Conservation (phyloP, 139 green algal genomes). For the Chlorella sp. region DNA sequence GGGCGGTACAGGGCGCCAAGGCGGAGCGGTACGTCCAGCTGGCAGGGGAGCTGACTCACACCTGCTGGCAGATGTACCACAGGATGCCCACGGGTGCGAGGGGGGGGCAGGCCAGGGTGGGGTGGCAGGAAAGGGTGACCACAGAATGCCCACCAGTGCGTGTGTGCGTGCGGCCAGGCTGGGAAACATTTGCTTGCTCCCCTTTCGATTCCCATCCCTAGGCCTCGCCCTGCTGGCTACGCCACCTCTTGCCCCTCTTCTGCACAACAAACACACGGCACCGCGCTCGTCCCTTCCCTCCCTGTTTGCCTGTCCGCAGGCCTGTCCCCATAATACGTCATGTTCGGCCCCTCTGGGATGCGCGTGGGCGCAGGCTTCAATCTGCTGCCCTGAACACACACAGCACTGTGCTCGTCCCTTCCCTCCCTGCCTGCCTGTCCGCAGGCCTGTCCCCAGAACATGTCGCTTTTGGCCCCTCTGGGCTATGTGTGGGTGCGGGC, state of each 20-base stretch:
- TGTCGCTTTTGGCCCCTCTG: conserved; percentile 45
- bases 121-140: not conserved
- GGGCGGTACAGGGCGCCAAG: conserved; percentile 48
- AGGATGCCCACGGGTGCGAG: conserved; percentile 15
- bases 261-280: not conserved
- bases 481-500: conserved; percentile 50
- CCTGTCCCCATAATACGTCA: conserved; percentile 67
- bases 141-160: conserved; percentile 14
- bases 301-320: not conserved
- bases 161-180: not conserved
- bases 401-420: too few relatives aligned
- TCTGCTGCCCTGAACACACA: too few relatives aligned
- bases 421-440: too few relatives aligned
- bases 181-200: too few relatives aligned
- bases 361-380: conserved; percentile 53
- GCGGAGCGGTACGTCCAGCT: conserved; percentile 51
- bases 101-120: not conserved
- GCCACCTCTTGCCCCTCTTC: too few relatives aligned
- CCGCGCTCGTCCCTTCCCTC: not conserved
- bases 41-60: conserved; percentile 56
- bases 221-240: too few relatives aligned
- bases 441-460: conserved; percentile 68
- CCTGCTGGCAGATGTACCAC: conserved; percentile 65
- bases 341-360: conserved; percentile 52
- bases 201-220: too few relatives aligned